Base-by-base conservation (phyloP, 2,329 filamentous ascomycete species). In the Shiraia sp. region DNA sequence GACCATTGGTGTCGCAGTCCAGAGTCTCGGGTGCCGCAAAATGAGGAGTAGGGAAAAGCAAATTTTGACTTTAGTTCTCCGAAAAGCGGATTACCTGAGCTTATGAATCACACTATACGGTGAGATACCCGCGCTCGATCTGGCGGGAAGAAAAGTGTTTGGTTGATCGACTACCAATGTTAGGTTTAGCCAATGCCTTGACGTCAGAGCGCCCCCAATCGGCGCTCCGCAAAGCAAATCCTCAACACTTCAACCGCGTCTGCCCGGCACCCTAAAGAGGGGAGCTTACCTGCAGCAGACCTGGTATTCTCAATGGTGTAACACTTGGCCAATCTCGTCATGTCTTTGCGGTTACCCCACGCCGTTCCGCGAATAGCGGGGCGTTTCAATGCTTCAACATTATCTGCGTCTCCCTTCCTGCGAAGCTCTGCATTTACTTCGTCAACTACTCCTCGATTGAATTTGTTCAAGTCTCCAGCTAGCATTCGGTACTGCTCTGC, bases 171-270 rank as follows among this genome's bases (percentile, higher is more conserved):
- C 53, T 41, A 31, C 55, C 48, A 53, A 55, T 42, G 34, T 38
- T 22, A 10, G 19, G 37, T 45, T 48, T 46, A 45, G 40, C 46
- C 47, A 48, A 54, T 44, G 31, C 26, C 41, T 45, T 45, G 51
- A 59, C 45, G 51, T 57, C 57, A 57, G 53, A 53, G 55, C 53
- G 51, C n/a, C n/a, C 42, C 57, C 55, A 61, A 61, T 59, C 55
- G 54, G 53, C 42, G 53, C 44, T 43, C 35, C 32, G 36, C 25
- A 27, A 33, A 48, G 42, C 45, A 45, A 57, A 59, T 49, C 43
- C 38, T 55, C 49, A 39, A 55, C 45, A 39, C 26, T 34, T 41
- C 47, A 47, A 57, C 47, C 49, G 53, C 53, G 44, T 40, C 47
- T 49, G 52, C 50, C 52, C 51, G 50, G n/a, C n/a, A n/a, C n/a